Evolutionary conservation across 495 filamentous ascomycete genomes (phyloP), one percentile per base, ranked within the genome.

Genomic region (Baudoinia panamericana): DNA sequence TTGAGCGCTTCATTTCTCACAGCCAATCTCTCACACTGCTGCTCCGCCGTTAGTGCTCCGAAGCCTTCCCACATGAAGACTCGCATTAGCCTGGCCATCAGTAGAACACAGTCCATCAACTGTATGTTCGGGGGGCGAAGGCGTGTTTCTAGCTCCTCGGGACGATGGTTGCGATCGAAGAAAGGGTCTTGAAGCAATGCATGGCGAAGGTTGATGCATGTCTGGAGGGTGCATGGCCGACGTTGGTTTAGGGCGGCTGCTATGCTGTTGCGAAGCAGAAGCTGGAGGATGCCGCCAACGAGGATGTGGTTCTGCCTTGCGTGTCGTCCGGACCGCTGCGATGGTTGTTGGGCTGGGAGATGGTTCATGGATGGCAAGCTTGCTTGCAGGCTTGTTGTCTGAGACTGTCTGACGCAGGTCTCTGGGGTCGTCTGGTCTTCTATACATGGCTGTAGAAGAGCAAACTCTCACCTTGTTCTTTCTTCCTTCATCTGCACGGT

Each of bases 1-100:
- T 32, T 18, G 5, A 48, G 18, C 17, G 31, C 42, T 16, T 25
- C 45, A 10, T 35, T 38, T 28, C 45, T 35, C 32, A 48, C 45
- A 10, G 4, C 19, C 3, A 31, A 19, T 15, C 45, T 29, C 39
- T 48, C 45, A 18, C 4, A 13, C 39, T 18, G 1, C 32, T 48
- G 25, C 22, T 21, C 22, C 32, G 23, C 45, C 3, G 21, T 36
- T 7, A 37, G 22, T 3, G 35, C 3, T 3, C 8, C 33, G 20
- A n/a, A n/a, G n/a, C 11, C 39, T 2, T 19, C 13, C 10, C 30
- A 5, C 30, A 47, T 43, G 30, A 42, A 20, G 16, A 48, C 45
- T 13, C 39, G 18, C 11, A 48, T 11, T 25, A 48, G 7, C 18
- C 22, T 36, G 5, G 30, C 39, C 32, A 43, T 15, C 31, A 48